These are phyloP conservation scores for Brassica rapa DNA, from an alignment of 345 rosid genomes.

Conservation along the genomic window DNA sequence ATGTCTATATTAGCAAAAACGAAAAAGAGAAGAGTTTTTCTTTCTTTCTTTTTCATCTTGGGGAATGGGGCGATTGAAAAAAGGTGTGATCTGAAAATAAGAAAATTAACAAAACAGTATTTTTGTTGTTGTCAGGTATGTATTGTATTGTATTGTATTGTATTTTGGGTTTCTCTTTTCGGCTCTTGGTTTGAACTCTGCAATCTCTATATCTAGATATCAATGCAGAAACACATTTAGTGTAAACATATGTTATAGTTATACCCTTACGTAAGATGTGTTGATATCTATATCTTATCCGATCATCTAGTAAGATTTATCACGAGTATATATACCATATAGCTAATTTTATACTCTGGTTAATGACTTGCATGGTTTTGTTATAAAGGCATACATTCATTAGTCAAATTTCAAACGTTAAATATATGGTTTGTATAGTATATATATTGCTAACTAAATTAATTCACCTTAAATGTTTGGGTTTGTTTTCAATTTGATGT, in stretches of 20 bases:
- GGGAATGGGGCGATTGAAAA: constrained; percentile 28
- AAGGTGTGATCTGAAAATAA: constrained; percentile 24
- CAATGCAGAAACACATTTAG: constrained; percentile 18
- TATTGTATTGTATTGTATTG: constrained; percentile 17
- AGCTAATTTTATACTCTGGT: not conserved
- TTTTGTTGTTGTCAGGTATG: constrained; percentile 15
- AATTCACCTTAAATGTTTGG: not conserved
- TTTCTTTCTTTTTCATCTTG: constrained; percentile 8
- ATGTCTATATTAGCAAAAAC: constrained; percentile 15
- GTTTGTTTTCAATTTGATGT: not conserved
- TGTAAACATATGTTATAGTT: constrained; percentile 2
- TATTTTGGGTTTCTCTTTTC: constrained; percentile 27
- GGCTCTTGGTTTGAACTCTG: constrained; percentile 31
- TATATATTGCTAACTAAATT: not conserved
- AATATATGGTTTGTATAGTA: constrained; percentile 12
- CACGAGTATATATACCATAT: not conserved
- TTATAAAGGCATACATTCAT: not conserved
- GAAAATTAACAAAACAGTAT: not conserved
- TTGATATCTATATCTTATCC: not conserved
- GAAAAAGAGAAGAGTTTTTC: constrained; percentile 4
- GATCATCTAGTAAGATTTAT: not conserved
- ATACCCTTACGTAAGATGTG: constrained; percentile 10
- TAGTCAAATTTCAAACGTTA: constrained; percentile 2
- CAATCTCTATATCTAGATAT: not conserved
- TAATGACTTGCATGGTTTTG: constrained; percentile 5